A percentile compares a stretch with the other conserved stretches of the same genome.
Evolutionary conservation across 2,329 filamentous ascomycete genomes (phyloP).

Genomic region (Coniochaeta sp.): DNA sequence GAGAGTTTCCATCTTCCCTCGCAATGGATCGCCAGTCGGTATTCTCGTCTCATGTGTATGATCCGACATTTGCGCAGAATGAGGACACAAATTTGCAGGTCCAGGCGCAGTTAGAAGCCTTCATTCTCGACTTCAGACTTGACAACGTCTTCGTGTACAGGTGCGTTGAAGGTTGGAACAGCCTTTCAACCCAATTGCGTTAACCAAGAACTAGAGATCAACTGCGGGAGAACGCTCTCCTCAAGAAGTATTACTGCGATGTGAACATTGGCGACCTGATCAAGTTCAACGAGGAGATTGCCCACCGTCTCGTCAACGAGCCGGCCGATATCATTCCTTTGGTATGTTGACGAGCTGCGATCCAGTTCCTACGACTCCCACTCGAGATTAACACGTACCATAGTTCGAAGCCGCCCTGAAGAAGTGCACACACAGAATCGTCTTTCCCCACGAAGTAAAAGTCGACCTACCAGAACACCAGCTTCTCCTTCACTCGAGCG

Average conservation of each 20-base stretch:
- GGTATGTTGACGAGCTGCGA: slow-evolving; percentile 39
- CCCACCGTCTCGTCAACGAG: slow-evolving; percentile 80
- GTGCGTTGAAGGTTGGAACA: background rate
- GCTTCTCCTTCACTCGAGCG: slow-evolving; percentile 86
- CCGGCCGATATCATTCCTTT: slow-evolving; percentile 89
- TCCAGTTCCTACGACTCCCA: slow-evolving; percentile 4
- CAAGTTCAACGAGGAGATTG: slow-evolving; percentile 91
- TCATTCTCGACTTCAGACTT: slow-evolving; percentile 87
- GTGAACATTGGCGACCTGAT: slow-evolving; percentile 94
- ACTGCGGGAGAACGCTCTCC: slow-evolving; percentile 85
- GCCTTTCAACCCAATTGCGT: background rate
- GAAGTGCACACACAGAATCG: slow-evolving; percentile 86
- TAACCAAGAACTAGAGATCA: slow-evolving; percentile 61
- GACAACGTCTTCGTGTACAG: slow-evolving; percentile 91
- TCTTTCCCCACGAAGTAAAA: slow-evolving; percentile 67
- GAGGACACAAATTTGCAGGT: slow-evolving; percentile 65
- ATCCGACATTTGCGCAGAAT: slow-evolving; percentile 55
- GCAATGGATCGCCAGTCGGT: slow-evolving; percentile 82
- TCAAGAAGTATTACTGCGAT: slow-evolving; percentile 94
- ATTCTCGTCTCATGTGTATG: slow-evolving; percentile 77
- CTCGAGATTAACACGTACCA: slow-evolving; percentile 1
- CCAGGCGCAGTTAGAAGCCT: slow-evolving; percentile 76
- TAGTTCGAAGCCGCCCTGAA: slow-evolving; percentile 89
- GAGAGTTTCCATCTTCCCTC: slow-evolving; percentile 1
- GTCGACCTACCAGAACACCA: slow-evolving; percentile 81